Base-by-base conservation (phyloP, 108 stramenopile species). In the Cyclotella sp. region DNA sequence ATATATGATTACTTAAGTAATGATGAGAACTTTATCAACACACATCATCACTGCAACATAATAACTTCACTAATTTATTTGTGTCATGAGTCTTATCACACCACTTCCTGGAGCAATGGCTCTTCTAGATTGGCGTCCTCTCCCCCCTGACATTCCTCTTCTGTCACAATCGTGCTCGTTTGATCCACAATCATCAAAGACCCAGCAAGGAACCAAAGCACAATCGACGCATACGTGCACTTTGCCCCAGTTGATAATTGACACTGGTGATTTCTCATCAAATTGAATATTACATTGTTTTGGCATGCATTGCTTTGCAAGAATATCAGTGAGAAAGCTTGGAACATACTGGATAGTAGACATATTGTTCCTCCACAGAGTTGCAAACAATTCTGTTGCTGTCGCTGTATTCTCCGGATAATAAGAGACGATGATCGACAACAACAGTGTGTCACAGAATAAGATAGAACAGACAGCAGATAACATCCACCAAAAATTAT, bases 281-380 rank as follows among this genome's bases (percentile, higher is more conserved):
- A 24, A 53, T 68, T 68, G 30, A 68, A 68, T 29, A 68, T 68
- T 11, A 39, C 34, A 39, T 53, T 68, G 51, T 53, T 16, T 30
- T 53, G 67, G 30, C 67, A 68, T 3, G 29, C 67, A 52, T 68
- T 68, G 49, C 67, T 68, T 68, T 34, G 13, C 22, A 68, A 49
- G 21, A 68, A 68, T 30, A 68, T 16, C 24, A 68, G 67, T 34
- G 67, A 53, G 8, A 52, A 53, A 3, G 67, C 7, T 30, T 51
- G 34, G 7, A 47, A 68, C 30, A 68, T 22, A 21, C 30, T 29
- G 12, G 67, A 19, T 9, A 53, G 16, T 4, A 68, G 67, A 24
- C 52, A 68, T n/a, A 53, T 30, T 18, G 30, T 16, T 34, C 47
- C 67, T 22, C 58, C 58, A 9, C 9, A n/a, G 2, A 34, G 2